Evolutionary conservation across 2,329 filamentous ascomycete genomes (phyloP), one percentile per base, ranked within the genome.

Genomic region (Beauveria varroae): DNA sequence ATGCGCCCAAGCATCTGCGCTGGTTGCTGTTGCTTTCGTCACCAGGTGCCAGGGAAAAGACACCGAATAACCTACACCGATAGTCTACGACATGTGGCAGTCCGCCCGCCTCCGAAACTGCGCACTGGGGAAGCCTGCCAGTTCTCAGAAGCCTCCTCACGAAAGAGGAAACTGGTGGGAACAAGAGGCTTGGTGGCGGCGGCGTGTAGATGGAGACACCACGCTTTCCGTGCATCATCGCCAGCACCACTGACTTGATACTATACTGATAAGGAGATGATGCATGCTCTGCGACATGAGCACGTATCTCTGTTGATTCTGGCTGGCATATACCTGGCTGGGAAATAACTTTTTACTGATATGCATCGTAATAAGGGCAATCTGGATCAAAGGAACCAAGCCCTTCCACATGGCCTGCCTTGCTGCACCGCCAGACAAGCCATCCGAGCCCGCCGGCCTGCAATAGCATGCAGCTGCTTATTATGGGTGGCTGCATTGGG

Each of bases 131-230:
- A 30, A 34, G 41, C 10, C 44, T 28, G 34, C 22, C 20, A 24
- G 16, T 50, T 18, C 28, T 49, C 41, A n/a, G 12, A 18, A 43
- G n/a, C 34, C 7, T 34, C 34, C 34, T 7, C n/a, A 34, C 20
- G 26, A 52, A 46, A 59, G 24, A 34, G 57, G 57, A 59, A 59
- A 59, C 57, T 58, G 46, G 22, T 43, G 22, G 24, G 34, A 51
- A 30, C 3, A 37, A 28, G 56, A 58, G 56, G 56, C 56, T 50
- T 57, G 34, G 56, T 58, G 56, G 56, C 53, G 52, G 34, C 55
- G 14, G 37, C 55, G 20, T 57, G 56, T 20, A 58, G 51, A 43
- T 24, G 28, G 34, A 50, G 46, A 43, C 56, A 47, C 56, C 46
- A 58, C 56, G 24, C 20, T 41, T 18, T 37, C 30, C 46, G 14